Percentiles rank a stretch among this genome's conserved stretches.
Evolutionary conservation across 805 yeast genomes (phyloP).

Genomic region (Diddensiella caesifluorescens): DNA sequence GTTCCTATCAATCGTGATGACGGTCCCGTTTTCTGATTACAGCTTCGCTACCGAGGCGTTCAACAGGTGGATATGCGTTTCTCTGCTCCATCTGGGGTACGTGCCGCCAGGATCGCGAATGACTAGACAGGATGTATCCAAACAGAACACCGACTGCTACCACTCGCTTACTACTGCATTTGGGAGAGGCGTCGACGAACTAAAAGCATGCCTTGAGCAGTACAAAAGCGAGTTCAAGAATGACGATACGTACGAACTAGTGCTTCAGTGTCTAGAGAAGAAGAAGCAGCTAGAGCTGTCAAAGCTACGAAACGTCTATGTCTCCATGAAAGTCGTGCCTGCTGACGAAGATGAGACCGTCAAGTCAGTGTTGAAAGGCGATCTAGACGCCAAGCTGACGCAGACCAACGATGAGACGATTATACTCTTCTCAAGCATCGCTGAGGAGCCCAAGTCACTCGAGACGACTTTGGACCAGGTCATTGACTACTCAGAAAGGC

Average conservation of each 20-base stretch:
- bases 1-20: constrained; percentile 6
- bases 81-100: neutral
- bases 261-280: neutral
- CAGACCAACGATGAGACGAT: neutral
- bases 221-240: neutral
- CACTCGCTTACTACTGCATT: neutral
- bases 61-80: constrained; percentile 1
- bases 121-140: neutral
- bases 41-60: neutral
- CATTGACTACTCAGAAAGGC: neutral
- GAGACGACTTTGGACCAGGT: neutral
- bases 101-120: neutral
- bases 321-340: neutral
- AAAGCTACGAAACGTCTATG: neutral
- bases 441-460: neutral
- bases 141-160: neutral
- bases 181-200: neutral
- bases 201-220: neutral
- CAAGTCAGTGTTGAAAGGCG: constrained; percentile 2
- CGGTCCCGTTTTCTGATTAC: neutral
- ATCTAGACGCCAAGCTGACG: neutral
- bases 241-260: constrained; percentile 4
- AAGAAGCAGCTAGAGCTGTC: neutral
- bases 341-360: neutral
- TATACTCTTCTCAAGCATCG: neutral